phyloP scores from a whole-genome alignment of 768 basidiomycete species.

The Psilocybe tampanensis region DNA sequence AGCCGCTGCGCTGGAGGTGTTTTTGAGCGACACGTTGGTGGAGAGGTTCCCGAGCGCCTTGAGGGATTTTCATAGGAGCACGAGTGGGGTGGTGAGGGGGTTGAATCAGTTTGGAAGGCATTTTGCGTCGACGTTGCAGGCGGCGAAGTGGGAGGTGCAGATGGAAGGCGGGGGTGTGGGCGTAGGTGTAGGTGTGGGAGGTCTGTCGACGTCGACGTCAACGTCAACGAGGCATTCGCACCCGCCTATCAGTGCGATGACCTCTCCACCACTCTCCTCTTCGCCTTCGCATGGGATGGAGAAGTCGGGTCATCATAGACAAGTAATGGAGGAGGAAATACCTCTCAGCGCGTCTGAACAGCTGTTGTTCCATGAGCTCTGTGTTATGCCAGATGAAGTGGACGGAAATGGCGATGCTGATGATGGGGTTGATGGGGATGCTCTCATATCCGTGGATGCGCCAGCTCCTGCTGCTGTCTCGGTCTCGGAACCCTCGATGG shows the following conservation, averaged over 20 bases:
- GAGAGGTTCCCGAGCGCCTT: conserved; percentile 65
- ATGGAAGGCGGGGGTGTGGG: conserved; percentile 1
- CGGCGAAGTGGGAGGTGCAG: conserved; percentile 25
- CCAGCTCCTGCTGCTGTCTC: background rate
- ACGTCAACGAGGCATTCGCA: background rate
- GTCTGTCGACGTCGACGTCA: background rate
- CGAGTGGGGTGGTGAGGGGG: conserved; percentile 40
- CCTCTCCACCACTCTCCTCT: background rate
- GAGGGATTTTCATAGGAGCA: conserved; percentile 56
- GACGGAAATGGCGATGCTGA: conserved; percentile 43
- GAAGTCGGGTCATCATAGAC: conserved; percentile 7
- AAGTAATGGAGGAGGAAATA: conserved; percentile 22
- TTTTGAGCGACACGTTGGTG: conserved; percentile 63
- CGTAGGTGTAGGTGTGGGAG: background rate
- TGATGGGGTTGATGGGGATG: background rate
- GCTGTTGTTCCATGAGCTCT: conserved; percentile 69
- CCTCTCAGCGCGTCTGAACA: conserved; percentile 73
- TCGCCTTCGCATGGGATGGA: conserved; percentile 11
- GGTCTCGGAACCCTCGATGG: too few species aligned
- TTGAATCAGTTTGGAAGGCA: conserved; percentile 67
- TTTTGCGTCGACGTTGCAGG: conserved; percentile 55
- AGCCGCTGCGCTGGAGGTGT: conserved; percentile 53
- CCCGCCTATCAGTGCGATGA: background rate
- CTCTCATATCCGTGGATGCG: conserved; percentile 7
- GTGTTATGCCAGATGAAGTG: conserved; percentile 49